These are phyloP conservation scores for Cenchrus purpureus DNA, from an alignment of 176 grass and related monocot genomes.

Conservation along the genomic window DNA sequence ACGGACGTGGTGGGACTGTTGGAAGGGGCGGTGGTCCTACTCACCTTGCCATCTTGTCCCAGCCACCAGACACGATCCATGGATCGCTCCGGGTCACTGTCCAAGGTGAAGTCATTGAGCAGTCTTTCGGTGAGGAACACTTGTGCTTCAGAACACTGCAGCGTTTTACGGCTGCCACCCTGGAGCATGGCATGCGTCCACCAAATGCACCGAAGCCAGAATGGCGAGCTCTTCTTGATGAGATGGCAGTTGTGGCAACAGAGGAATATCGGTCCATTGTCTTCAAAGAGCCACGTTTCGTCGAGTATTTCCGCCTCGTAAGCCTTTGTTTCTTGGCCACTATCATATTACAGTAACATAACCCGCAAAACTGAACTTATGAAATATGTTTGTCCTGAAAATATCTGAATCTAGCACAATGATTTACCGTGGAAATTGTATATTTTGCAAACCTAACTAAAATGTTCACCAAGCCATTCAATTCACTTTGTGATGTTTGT, in stretches of 20 bases:
- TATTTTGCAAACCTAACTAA: background rate
- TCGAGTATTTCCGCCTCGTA: slow-evolving; percentile 85
- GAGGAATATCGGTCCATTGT: slow-evolving; percentile 79
- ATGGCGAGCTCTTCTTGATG: slow-evolving; percentile 76
- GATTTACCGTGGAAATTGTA: background rate
- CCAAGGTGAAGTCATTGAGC: slow-evolving; percentile 86
- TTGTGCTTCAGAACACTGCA: slow-evolving; percentile 83
- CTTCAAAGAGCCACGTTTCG: slow-evolving; percentile 79
- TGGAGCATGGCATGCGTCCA: slow-evolving; percentile 83
- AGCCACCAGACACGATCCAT: slow-evolving; percentile 76
- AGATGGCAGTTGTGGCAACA: slow-evolving; percentile 78
- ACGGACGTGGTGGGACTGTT: slow-evolving; percentile 82
- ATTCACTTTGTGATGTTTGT: slow-evolving; percentile 26
- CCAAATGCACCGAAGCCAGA: slow-evolving; percentile 72
- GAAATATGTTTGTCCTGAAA: slow-evolving; percentile 9
- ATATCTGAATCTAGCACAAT: background rate
- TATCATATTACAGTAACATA: background rate
- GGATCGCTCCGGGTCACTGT: slow-evolving; percentile 78
- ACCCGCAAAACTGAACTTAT: slow-evolving; percentile 2
- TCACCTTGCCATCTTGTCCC: slow-evolving; percentile 87
- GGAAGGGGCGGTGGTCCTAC: slow-evolving; percentile 85
- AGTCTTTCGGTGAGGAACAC: slow-evolving; percentile 83
- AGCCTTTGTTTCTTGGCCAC: slow-evolving; percentile 28
- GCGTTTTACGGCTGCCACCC: slow-evolving; percentile 81
- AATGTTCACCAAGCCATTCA: background rate